Evolutionary conservation across 768 basidiomycete genomes (phyloP).

Genomic region (Aureoboletus auriporus): DNA sequence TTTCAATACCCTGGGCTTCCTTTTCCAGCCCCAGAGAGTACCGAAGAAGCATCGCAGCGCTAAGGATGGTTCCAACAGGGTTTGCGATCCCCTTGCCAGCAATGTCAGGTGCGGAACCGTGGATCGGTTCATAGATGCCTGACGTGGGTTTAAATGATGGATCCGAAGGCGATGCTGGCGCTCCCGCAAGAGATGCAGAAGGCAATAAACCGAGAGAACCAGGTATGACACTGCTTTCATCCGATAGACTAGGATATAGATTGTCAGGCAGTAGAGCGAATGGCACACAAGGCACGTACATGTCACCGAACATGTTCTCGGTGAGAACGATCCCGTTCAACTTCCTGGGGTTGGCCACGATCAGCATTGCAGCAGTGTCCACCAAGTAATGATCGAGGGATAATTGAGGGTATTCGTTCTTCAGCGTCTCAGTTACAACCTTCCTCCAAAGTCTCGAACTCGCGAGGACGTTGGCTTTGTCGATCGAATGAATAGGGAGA

Average conservation of each 20-base stretch:
- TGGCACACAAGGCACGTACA: constrained; percentile 51
- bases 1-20: constrained; percentile 82
- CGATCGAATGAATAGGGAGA: constrained; percentile 85
- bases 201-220: constrained; percentile 95
- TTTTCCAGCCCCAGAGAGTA: constrained; percentile 90
- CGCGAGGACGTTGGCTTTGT: constrained; percentile 98
- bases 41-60: constrained; percentile 87
- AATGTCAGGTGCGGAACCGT: constrained; percentile 93
- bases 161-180: constrained; percentile 53
- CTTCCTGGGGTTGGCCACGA: constrained; percentile 85
- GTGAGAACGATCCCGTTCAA: constrained; percentile 94
- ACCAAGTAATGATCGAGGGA: constrained; percentile 88
- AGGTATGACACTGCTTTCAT: constrained; percentile 95
- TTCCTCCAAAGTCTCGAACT: constrained; percentile 92
- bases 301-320: constrained; percentile 96
- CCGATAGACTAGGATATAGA: constrained; percentile 66
- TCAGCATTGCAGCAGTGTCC: constrained; percentile 94
- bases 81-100: constrained; percentile 93
- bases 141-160: constrained; percentile 70
- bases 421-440: constrained; percentile 81
- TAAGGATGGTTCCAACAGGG: constrained; percentile 92
- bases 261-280: constrained; percentile 2
- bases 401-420: constrained; percentile 84
- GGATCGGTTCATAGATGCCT: constrained; percentile 97
- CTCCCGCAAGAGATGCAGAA: constrained; percentile 93